phyloP scores from a whole-genome alignment of 306 rosid genomes.

The Acmispon strigosus region DNA sequence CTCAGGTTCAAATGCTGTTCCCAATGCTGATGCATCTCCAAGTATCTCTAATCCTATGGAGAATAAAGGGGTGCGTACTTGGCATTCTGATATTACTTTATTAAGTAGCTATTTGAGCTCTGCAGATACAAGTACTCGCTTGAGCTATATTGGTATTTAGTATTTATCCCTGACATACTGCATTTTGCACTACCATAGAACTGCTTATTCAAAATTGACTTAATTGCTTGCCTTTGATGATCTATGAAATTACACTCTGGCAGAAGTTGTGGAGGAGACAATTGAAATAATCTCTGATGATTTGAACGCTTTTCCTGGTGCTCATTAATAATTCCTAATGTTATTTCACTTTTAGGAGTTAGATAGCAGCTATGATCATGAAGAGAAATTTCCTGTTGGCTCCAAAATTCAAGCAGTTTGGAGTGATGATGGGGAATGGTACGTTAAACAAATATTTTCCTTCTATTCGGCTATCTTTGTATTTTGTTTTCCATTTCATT shows the following conservation, averaged over 20 bases:
- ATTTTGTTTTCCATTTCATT: slow-evolving; percentile 8
- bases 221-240: neutral
- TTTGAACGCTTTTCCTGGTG: neutral
- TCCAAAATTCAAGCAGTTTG: slow-evolving; percentile 84
- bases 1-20: slow-evolving; percentile 33
- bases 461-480: neutral
- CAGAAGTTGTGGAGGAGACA: neutral
- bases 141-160: neutral
- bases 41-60: slow-evolving; percentile 32
- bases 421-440: slow-evolving; percentile 99
- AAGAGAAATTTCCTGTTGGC: slow-evolving; percentile 58
- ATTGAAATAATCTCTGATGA: slow-evolving; percentile 7
- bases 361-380: slow-evolving; percentile 43
- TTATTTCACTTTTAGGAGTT: slow-evolving; percentile 39
- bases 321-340: neutral
- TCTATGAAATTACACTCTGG: slow-evolving; percentile 6
- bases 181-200: neutral
- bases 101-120: neutral
- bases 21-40: slow-evolving; percentile 37
- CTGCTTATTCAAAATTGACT: neutral
- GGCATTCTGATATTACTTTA: neutral
- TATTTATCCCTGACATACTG: neutral
- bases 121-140: neutral
- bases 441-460: slow-evolving; percentile 18
- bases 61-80: slow-evolving; percentile 37